These are phyloP conservation scores for Fragaria vesca DNA, from an alignment of 306 rosid genomes.

Conservation along the genomic window DNA sequence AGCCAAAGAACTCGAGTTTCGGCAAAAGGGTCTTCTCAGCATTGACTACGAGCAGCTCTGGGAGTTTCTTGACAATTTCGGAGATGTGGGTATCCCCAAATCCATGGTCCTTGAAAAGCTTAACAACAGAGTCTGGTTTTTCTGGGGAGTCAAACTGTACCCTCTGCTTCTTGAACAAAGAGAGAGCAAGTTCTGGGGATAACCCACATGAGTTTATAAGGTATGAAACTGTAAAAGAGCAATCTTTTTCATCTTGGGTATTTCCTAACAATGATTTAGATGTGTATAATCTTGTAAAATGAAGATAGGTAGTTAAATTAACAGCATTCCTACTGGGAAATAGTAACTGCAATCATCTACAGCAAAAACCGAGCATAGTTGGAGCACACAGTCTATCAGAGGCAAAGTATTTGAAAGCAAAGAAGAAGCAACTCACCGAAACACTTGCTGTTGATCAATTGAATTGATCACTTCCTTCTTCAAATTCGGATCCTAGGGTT, in stretches of 20 bases:
- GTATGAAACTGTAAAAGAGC: not conserved
- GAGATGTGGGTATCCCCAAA: not conserved
- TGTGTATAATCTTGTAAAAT: not conserved
- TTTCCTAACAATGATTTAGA: not conserved
- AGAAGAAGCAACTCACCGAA: not conserved
- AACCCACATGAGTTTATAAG: not conserved
- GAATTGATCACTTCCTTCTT: not conserved
- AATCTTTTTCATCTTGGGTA: not conserved
- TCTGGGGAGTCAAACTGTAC: not conserved
- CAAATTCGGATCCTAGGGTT: not conserved
- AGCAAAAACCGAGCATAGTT: not conserved
- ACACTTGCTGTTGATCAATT: not conserved
- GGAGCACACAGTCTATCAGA: not conserved
- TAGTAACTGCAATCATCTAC: not conserved
- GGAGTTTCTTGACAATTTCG: not conserved
- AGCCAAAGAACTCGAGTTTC: not conserved
- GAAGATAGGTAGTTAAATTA: not conserved
- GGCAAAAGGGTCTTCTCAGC: not conserved
- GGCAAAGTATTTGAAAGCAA: not conserved
- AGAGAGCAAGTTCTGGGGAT: not conserved
- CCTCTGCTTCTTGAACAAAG: not conserved
- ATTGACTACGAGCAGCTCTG: not conserved
- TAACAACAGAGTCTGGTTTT: not conserved
- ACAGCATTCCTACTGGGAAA: not conserved
- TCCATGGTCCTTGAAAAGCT: not conserved